These are phyloP conservation scores for Yamadazyma takamatsuzukensis DNA, from an alignment of 805 yeast genomes.

Conservation along the genomic window DNA sequence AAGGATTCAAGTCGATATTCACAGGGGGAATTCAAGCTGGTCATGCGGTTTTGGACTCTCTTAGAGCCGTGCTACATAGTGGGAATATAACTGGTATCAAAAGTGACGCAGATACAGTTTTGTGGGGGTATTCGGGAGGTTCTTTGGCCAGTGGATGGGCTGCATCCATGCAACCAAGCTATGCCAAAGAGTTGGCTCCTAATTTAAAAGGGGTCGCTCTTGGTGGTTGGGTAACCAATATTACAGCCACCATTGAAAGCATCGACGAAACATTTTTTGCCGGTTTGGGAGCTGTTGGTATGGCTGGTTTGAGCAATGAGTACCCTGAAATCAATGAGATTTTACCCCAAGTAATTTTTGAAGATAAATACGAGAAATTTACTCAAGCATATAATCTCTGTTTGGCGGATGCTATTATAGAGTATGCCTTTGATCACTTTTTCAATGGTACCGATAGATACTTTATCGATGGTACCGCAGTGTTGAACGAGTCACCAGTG, in stretches of 20 bases:
- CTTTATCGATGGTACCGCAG: slow-evolving; percentile 5
- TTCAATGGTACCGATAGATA: slow-evolving; percentile 8
- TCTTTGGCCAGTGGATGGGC: slow-evolving; percentile 35
- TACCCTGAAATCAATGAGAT: slow-evolving; percentile 20
- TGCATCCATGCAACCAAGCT: slow-evolving; percentile 26
- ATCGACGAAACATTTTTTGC: slow-evolving; percentile 23
- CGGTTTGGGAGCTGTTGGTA: slow-evolving; percentile 23
- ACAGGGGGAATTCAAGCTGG: slow-evolving; percentile 32
- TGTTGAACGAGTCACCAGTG: slow-evolving; percentile 14
- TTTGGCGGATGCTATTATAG: slow-evolving; percentile 6
- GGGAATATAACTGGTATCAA: slow-evolving; percentile 14
- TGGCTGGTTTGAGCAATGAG: slow-evolving; percentile 24
- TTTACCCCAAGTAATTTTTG: slow-evolving; percentile 2
- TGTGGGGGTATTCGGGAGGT: slow-evolving; percentile 38
- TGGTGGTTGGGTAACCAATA: slow-evolving; percentile 31
- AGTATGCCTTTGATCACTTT: slow-evolving; percentile 7
- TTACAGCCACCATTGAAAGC: slow-evolving; percentile 20
- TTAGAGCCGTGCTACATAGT: slow-evolving; percentile 23
- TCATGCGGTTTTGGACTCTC: slow-evolving; percentile 25
- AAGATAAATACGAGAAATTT: slow-evolving; percentile 1
- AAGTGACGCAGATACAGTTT: slow-evolving; percentile 12
- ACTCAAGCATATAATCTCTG: slow-evolving; percentile 2
- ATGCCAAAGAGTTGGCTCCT: slow-evolving; percentile 26
- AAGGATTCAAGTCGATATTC: slow-evolving; percentile 30
- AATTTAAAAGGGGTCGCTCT: slow-evolving; percentile 25